Percentiles rank a stretch among this genome's conserved stretches.
phyloP scores from a whole-genome alignment of 768 basidiomycete genomes.

The Hypsizygus marmoreus region DNA sequence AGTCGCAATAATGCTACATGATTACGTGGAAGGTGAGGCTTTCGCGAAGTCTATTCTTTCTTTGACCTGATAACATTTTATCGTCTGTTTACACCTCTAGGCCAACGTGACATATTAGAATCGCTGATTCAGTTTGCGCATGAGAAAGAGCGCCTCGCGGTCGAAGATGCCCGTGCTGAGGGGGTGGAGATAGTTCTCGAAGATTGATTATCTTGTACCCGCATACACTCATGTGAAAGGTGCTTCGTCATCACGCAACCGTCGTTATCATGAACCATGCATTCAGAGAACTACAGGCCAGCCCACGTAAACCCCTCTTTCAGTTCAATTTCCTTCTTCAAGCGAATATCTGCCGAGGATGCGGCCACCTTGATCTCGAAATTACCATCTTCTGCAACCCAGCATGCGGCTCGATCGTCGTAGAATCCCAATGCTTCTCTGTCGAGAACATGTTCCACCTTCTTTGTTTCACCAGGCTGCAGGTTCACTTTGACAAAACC shows the following conservation, averaged over 20 bases:
- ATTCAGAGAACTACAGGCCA: constrained; percentile 32
- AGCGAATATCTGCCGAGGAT: constrained; percentile 44
- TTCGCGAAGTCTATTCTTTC: too few species aligned
- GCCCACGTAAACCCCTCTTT: constrained; percentile 39
- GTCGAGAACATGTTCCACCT: constrained; percentile 39
- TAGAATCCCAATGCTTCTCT: constrained; percentile 53
- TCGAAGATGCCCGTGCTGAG: constrained; percentile 48
- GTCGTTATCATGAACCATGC: neutral
- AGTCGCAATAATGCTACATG: constrained; percentile 62
- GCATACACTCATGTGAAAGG: neutral
- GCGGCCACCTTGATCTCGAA: constrained; percentile 48
- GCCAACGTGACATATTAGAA: constrained; percentile 59
- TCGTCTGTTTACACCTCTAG: constrained; percentile 29
- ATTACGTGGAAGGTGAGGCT: constrained; percentile 69
- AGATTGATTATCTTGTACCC: constrained; percentile 19
- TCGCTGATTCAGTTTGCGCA: constrained; percentile 53
- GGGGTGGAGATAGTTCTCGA: constrained; percentile 61
- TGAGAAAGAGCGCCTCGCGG: constrained; percentile 47
- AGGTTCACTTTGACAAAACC: constrained; percentile 50
- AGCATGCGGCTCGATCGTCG: constrained; percentile 41
- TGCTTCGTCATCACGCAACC: neutral
- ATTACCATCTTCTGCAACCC: constrained; percentile 51
- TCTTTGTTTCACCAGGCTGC: constrained; percentile 43
- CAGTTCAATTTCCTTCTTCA: constrained; percentile 37
- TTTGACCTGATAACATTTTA: neutral